Base-by-base conservation (phyloP, 352 stramenopile species). In the Globisporangium radiosum region DNA sequence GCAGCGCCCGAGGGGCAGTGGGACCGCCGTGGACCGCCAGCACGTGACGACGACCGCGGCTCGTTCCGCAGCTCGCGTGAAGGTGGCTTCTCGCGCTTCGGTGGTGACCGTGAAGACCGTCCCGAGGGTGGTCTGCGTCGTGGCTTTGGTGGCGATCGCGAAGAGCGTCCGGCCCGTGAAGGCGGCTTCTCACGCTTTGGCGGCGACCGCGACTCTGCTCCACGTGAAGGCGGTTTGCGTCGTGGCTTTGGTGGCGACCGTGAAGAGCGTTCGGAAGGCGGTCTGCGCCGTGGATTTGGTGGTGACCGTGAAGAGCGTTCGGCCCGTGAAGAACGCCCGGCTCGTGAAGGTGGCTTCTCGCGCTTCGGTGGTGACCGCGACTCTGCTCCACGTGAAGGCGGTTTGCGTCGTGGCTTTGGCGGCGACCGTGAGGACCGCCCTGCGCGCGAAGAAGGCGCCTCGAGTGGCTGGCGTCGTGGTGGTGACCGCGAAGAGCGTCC, bases 1-100 rank as follows among this genome's bases (percentile, higher is more conserved):
- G 45, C 65, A 0, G 78, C 76, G 11, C 76, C 78, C 6, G 78
- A 87, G 59, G 74, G 77, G 10, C 70, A 75, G 47, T 87, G 80
- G 75, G 80, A 88, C 47, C 77, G 80, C 45, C 69, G 73, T 47
- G 76, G 70, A 17, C 77, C 76, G 57, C n/a, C 72, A 10, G 13
- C 66, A 15, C 43, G 43, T 60, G 74, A 75, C 43, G 69, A 78
- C 33, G 74, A 62, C 36, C 70, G 59, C 6, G 59, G 59, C 7
- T 53, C 52, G 25, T 58, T 64, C 59, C 59, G 59, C 53, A 55
- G 43, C 25, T 33, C 7, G 4, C 55, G 55, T 19, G 60, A 64
- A 36, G 37, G 57, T 19, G 59, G 59, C 25, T n/a, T 56, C 1
- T 54, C 65, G 70, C 38, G 56, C 36, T 61, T 70, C 36, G 62